phyloP scores from a whole-genome alignment of 257 asterid genomes.

The Cruciata laevipes region DNA sequence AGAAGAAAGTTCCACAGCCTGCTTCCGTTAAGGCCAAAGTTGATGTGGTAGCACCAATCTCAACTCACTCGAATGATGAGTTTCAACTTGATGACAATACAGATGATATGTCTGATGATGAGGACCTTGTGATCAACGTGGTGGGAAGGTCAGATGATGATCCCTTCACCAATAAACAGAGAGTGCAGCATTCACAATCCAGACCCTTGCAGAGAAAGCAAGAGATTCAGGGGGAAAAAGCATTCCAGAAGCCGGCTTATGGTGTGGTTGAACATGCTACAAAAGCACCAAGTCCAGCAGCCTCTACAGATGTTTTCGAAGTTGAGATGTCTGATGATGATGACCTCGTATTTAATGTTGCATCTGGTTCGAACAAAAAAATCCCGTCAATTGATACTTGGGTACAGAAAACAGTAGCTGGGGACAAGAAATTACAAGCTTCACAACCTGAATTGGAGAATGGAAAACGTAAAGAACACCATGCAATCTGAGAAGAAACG shows the following conservation, averaged over 20 bases:
- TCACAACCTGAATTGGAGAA: conserved; percentile 14
- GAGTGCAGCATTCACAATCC: conserved; percentile 17
- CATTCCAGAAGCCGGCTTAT: conserved; percentile 32
- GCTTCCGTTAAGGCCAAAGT: conserved; percentile 19
- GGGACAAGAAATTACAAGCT: conserved; percentile 26
- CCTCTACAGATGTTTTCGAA: conserved; percentile 29
- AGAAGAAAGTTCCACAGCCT: conserved; percentile 30
- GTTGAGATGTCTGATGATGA: conserved; percentile 57
- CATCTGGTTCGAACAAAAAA: conserved; percentile 31
- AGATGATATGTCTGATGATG: conserved; percentile 59
- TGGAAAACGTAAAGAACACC: conserved; percentile 20
- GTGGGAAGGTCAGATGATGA: conserved; percentile 33
- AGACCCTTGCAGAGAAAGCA: conserved; percentile 16
- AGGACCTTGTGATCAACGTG: conserved; percentile 57
- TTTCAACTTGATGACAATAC: conserved; percentile 27
- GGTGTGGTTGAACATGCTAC: conserved; percentile 20
- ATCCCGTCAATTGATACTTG: conserved; percentile 28
- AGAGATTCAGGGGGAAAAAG: conserved; percentile 37
- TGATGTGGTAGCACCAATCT: conserved; percentile 18
- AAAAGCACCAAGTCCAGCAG: conserved; percentile 18
- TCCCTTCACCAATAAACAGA: conserved; percentile 31
- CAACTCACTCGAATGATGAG: conserved; percentile 24
- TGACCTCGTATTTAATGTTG: conserved; percentile 59
- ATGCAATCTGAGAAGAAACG: conserved; percentile 37
- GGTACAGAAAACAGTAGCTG: conserved; percentile 22